phyloP scores from a whole-genome alignment of 192 early-diverging fungal species.

The Coemansia sp. region DNA sequence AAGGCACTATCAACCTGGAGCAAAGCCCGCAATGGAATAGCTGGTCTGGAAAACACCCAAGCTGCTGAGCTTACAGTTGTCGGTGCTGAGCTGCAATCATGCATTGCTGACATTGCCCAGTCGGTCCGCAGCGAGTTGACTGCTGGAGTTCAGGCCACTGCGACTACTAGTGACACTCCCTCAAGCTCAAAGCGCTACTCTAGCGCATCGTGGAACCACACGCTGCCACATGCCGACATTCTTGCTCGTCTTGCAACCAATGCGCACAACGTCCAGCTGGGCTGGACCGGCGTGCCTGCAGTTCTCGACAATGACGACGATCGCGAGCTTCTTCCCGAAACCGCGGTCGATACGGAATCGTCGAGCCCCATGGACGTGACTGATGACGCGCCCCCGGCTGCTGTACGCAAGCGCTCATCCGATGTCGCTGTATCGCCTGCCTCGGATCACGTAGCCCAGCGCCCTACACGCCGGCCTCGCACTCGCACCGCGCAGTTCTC shows the following conservation, averaged over 20 bases:
- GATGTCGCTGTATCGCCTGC: conserved; percentile 10
- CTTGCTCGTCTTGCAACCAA: conserved; percentile 1
- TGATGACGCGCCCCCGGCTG: too few species aligned
- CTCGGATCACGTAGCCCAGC: background rate
- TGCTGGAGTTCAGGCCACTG: background rate
- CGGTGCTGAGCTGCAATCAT: background rate
- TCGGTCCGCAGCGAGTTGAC: background rate
- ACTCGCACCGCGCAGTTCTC: conserved; percentile 4
- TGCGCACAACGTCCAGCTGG: background rate
- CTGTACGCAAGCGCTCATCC: conserved; percentile 31
- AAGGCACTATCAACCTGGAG: conserved; percentile 4
- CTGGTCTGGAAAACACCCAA: conserved; percentile 3
- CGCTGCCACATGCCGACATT: conserved; percentile 15
- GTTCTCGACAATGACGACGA: background rate
- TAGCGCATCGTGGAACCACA: conserved; percentile 21
- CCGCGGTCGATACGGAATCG: background rate
- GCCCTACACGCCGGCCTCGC: conserved; percentile 11
- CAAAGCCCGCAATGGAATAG: conserved; percentile 9
- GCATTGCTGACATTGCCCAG: conserved; percentile 6
- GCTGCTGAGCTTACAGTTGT: conserved; percentile 4
- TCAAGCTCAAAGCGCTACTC: background rate
- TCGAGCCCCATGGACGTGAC: background rate
- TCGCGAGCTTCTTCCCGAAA: too few species aligned
- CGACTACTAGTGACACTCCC: background rate
- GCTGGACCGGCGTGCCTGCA: conserved; percentile 25